Conservation (phyloP, 768 basidiomycete species). For the Russula vinacea region DNA sequence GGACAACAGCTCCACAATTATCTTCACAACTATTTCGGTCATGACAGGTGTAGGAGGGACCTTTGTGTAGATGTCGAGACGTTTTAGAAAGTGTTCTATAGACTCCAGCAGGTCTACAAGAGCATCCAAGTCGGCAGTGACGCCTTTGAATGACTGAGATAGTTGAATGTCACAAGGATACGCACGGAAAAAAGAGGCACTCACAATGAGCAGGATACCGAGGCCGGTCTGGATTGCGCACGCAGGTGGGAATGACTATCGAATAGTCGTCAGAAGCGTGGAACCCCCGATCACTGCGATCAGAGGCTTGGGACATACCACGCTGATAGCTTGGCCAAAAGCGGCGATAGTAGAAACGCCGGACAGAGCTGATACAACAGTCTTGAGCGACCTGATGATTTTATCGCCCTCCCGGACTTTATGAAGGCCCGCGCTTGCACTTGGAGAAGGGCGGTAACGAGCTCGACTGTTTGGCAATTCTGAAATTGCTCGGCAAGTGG, state of each 20-base stretch:
- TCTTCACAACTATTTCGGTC: background rate
- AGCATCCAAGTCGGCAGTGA: background rate
- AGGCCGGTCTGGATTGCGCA: no score
- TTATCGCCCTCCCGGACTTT: background rate
- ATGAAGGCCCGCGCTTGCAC: background rate
- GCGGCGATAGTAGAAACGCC: background rate
- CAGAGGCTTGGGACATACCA: background rate
- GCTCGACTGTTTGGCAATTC: background rate
- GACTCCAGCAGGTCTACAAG: background rate
- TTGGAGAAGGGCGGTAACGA: background rate
- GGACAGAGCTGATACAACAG: background rate
- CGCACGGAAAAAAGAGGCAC: no score
- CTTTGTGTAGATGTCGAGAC: background rate
- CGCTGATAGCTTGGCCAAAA: background rate
- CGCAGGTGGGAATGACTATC: background rate
- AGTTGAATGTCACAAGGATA: background rate
- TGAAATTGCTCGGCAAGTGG: background rate
- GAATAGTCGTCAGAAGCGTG: slow-evolving; percentile 32
- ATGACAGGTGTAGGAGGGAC: background rate
- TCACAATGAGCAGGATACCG: no score
- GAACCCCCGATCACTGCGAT: no score
- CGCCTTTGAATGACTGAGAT: background rate
- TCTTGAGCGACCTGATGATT: background rate
- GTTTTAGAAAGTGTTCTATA: background rate
- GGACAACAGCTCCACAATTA: background rate